Evolutionary conservation across 2,329 filamentous ascomycete species (phyloP).

Genomic region (Pestalotiopsis sp.): DNA sequence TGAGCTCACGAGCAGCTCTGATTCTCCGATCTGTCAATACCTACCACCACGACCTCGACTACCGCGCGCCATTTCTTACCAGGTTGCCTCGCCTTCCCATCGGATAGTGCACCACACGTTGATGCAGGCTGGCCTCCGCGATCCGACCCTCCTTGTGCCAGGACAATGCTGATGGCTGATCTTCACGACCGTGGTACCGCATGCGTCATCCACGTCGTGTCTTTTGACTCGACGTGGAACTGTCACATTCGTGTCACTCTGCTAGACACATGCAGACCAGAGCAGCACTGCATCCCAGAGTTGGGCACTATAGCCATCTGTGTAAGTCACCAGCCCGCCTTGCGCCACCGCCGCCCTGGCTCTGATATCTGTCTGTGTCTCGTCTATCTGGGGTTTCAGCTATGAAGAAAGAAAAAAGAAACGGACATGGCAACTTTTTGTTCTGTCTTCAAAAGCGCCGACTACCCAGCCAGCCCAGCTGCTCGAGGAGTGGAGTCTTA

Average conservation of each 20-base stretch:
- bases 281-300: neutral
- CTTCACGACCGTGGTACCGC: slow-evolving; percentile 2
- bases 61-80: neutral
- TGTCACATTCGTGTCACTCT: neutral
- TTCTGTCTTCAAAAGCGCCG: neutral
- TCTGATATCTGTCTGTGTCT: neutral
- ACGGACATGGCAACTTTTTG: neutral
- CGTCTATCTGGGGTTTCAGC: neutral
- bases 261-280: neutral
- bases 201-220: slow-evolving; percentile 8
- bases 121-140: neutral
- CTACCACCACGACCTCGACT: neutral
- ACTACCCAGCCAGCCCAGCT: neutral
- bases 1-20: neutral
- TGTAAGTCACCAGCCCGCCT: neutral
- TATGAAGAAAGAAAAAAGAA: neutral
- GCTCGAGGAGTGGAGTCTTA: neutral
- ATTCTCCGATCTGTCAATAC: neutral
- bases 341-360: neutral
- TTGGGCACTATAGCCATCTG: neutral
- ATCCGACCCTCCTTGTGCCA: slow-evolving; percentile 4
- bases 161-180: neutral
- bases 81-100: neutral
- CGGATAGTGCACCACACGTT: neutral
- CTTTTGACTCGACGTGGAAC: slow-evolving; percentile 1